Conservation (phyloP, 257 asterid species). For the Solanum gracilifrons region DNA sequence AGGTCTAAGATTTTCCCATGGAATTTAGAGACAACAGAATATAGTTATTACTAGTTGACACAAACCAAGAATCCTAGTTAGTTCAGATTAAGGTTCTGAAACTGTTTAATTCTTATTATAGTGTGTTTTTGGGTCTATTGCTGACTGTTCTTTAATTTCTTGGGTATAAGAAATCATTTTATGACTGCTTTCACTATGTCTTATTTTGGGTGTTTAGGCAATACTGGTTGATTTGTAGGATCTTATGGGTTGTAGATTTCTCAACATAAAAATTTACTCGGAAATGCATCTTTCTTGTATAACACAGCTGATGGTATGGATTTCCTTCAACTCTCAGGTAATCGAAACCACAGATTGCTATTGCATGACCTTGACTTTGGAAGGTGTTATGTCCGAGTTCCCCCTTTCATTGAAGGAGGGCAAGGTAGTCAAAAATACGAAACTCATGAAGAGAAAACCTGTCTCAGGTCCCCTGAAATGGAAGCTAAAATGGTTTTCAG, state of each 20-base stretch:
- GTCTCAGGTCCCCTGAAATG: constrained; percentile 15
- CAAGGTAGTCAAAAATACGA: background rate
- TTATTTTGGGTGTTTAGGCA: background rate
- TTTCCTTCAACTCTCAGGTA: constrained; percentile 22
- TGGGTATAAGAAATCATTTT: background rate
- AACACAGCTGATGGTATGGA: background rate
- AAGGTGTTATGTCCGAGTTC: constrained; percentile 4
- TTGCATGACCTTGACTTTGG: constrained; percentile 15
- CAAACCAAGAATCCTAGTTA: background rate
- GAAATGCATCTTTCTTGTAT: background rate
- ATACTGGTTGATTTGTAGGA: background rate
- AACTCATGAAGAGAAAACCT: background rate
- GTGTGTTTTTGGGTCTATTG: background rate
- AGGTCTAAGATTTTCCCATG: background rate
- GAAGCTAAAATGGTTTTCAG: constrained; percentile 39
- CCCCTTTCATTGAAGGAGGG: constrained; percentile 4
- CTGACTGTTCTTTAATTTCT: background rate
- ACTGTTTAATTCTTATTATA: background rate
- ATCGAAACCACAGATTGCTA: constrained; percentile 17
- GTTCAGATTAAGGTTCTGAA: background rate
- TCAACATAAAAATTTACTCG: background rate
- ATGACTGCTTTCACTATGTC: background rate
- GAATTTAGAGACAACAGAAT: background rate
- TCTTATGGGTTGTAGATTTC: background rate
- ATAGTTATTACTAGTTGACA: background rate